phyloP scores from a whole-genome alignment of 257 asterid genomes.

The Scutellaria galericulata region DNA sequence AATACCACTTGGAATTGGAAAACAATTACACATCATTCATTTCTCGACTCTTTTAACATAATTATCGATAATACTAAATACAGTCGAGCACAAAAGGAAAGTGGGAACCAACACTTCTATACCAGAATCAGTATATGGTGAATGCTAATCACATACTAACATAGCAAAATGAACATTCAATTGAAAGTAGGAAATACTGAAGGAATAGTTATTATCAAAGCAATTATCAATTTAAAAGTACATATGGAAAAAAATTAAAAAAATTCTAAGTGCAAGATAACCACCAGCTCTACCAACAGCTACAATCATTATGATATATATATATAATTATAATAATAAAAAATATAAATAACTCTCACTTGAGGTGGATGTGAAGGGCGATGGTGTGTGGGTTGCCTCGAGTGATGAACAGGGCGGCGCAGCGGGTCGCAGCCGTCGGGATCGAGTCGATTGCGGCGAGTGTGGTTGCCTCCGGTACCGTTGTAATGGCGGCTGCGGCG shows the following conservation, averaged over 20 bases:
- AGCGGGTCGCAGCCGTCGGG: slow-evolving; percentile 55
- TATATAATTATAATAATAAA: background rate
- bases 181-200: background rate
- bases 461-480: slow-evolving; percentile 36
- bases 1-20: background rate
- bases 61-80: background rate
- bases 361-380: slow-evolving; percentile 48
- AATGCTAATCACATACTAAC: slow-evolving; percentile 4
- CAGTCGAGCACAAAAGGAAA: background rate
- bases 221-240: background rate
- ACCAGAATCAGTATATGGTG: background rate
- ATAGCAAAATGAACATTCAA: background rate
- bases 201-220: background rate
- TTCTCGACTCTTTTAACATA: background rate
- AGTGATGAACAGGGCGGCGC: slow-evolving; percentile 49
- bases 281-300: background rate
- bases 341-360: slow-evolving; percentile 39
- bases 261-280: background rate
- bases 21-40: background rate
- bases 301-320: background rate
- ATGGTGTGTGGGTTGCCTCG: slow-evolving; percentile 39
- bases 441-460: slow-evolving; percentile 57
- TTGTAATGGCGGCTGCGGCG: slow-evolving; percentile 54
- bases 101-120: background rate
- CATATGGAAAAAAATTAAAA: background rate